These are phyloP conservation scores for Carex myosuroides DNA, from an alignment of 176 grass and related monocot species.

Conservation along the genomic window DNA sequence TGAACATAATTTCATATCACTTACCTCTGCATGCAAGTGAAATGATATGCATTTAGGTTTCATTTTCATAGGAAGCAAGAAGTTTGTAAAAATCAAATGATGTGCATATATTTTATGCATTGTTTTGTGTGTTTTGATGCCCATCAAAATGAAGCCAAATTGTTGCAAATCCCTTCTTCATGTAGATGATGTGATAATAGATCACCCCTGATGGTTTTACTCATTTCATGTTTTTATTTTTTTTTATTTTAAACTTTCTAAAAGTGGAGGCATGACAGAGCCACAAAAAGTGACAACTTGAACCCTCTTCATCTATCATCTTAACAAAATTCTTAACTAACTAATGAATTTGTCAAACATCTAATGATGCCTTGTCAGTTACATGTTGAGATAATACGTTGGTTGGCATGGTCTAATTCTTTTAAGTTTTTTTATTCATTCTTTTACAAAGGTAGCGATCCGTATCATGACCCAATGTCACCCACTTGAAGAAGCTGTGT, in stretches of 20 bases:
- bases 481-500: slow-evolving; percentile 52
- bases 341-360: background rate
- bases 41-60: background rate
- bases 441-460: slow-evolving; percentile 56
- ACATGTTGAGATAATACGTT: background rate
- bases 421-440: slow-evolving; percentile 1
- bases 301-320: background rate
- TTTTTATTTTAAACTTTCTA: background rate
- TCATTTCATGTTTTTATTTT: background rate
- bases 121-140: no score
- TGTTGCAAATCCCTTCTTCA: no score
- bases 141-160: no score
- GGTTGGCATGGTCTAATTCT: slow-evolving; percentile 14
- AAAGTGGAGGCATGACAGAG: background rate
- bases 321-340: background rate
- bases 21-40: background rate
- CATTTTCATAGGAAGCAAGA: background rate
- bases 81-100: background rate
- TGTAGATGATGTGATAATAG: background rate
- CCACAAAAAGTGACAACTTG: background rate
- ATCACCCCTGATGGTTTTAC: background rate
- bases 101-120: background rate
- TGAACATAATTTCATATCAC: background rate
- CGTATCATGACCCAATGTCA: slow-evolving; percentile 37
- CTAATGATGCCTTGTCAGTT: slow-evolving; percentile 16